phyloP scores from a whole-genome alignment of 2,329 filamentous ascomycete species.

The Tetracladium maxilliforme region DNA sequence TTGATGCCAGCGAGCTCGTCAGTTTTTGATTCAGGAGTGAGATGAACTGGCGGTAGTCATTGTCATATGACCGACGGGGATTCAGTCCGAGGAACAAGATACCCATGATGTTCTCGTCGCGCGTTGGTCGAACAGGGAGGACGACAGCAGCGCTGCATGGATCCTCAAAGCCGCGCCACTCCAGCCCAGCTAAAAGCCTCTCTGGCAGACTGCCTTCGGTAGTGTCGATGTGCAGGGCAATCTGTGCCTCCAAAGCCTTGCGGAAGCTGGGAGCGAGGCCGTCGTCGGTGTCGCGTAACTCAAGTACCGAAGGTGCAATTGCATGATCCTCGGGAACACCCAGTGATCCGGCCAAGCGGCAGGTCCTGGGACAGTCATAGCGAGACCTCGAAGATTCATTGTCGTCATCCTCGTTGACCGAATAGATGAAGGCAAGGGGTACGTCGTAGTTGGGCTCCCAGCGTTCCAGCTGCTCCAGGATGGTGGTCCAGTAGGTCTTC shows the following conservation, averaged over 20 bases:
- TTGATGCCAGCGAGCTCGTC: slow-evolving; percentile 53
- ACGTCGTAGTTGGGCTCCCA: slow-evolving; percentile 31
- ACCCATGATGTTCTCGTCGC: slow-evolving; percentile 49
- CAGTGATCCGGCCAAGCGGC: slow-evolving; percentile 27
- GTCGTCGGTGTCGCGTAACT: slow-evolving; percentile 18
- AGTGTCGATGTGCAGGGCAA: slow-evolving; percentile 20
- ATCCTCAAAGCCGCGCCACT: slow-evolving; percentile 50
- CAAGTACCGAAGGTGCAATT: slow-evolving; percentile 22
- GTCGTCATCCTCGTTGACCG: slow-evolving; percentile 27
- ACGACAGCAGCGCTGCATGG: slow-evolving; percentile 51
- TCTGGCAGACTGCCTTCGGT: slow-evolving; percentile 39
- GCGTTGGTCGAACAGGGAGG: slow-evolving; percentile 53
- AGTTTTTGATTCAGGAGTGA: slow-evolving; percentile 38
- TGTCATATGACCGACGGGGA: slow-evolving; percentile 56
- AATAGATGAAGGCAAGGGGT: slow-evolving; percentile 34
- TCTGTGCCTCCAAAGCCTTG: slow-evolving; percentile 15
- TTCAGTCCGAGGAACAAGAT: slow-evolving; percentile 59
- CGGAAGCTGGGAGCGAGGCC: slow-evolving; percentile 23
- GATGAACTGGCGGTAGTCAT: slow-evolving; percentile 57
- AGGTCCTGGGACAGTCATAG: slow-evolving; percentile 18
- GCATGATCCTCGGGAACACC: slow-evolving; percentile 27
- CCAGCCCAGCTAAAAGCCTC: slow-evolving; percentile 40
- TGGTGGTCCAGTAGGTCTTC: slow-evolving; percentile 30
- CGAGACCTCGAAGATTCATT: slow-evolving; percentile 12
- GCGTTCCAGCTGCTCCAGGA: slow-evolving; percentile 25